Percentiles rank a stretch among this genome's conserved stretches.
Evolutionary conservation across 495 filamentous ascomycete genomes (phyloP).

Genomic region (Neurospora sp.): DNA sequence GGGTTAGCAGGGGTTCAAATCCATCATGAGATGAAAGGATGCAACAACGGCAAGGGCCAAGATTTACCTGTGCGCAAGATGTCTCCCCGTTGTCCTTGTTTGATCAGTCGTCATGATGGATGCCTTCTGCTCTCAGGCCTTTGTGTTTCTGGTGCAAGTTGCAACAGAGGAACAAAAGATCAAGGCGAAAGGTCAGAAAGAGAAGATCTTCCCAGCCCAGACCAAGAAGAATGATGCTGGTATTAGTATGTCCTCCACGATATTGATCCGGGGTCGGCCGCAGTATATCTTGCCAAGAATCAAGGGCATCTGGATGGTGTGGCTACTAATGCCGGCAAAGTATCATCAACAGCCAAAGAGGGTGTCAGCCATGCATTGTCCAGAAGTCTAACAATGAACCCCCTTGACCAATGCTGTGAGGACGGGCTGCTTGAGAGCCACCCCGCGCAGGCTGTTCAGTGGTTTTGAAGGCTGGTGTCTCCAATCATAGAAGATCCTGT

Average conservation of each 20-base stretch:
- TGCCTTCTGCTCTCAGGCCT: background rate
- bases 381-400: background rate
- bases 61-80: background rate
- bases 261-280: background rate
- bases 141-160: background rate
- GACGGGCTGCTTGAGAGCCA: background rate
- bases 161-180: background rate
- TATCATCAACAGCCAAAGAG: background rate
- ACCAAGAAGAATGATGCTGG: background rate
- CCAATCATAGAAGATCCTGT: fast-evolving
- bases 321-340: background rate
- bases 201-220: background rate
- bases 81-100: background rate
- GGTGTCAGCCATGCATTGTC: background rate
- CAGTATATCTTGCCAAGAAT: background rate
- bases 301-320: background rate
- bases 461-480: background rate
- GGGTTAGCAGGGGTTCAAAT: background rate
- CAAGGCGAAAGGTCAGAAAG: background rate
- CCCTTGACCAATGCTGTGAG: background rate
- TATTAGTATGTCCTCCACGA: background rate
- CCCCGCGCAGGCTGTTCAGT: background rate
- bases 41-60: background rate
- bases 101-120: background rate
- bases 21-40: background rate